Conservation (phyloP, 495 filamentous ascomycete species). For the Penicillium daleae region DNA sequence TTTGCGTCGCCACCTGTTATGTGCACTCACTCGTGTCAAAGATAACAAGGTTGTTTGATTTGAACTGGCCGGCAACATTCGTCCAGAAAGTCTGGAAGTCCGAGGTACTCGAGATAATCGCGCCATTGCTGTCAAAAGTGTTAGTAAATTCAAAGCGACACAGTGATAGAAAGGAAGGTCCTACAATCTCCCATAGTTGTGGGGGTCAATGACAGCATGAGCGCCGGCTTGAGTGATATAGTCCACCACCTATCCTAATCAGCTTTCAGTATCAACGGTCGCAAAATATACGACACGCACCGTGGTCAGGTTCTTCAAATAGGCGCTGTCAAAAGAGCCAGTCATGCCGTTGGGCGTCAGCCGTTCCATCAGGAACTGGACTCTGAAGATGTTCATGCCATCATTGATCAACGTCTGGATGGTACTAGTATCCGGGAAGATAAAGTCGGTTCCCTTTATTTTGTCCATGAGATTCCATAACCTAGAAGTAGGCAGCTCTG, state of each 20-base stretch:
- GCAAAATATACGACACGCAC: constrained; percentile 31
- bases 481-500: no score
- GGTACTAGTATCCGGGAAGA: constrained; percentile 56
- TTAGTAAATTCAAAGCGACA: neutral
- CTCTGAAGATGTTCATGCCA: constrained; percentile 72
- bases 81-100: constrained; percentile 67
- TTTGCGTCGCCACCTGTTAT: neutral
- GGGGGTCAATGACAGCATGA: constrained; percentile 68
- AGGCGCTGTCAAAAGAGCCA: constrained; percentile 41
- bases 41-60: constrained; percentile 61
- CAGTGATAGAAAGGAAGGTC: neutral
- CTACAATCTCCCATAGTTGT: constrained; percentile 66
- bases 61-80: constrained; percentile 63
- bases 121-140: constrained; percentile 53
- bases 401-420: constrained; percentile 59
- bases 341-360: constrained; percentile 56
- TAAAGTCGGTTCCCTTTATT: constrained; percentile 56
- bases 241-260: constrained; percentile 52
- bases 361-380: constrained; percentile 72
- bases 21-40: constrained; percentile 52
- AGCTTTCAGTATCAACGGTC: constrained; percentile 1
- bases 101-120: constrained; percentile 63
- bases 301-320: constrained; percentile 42
- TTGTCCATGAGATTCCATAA: constrained; percentile 22
- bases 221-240: constrained; percentile 65